Percentiles rank a stretch among this genome's conserved stretches.
Evolutionary conservation across 169 alveolate species (phyloP).

Genomic region (Cryptosporidium sp.): DNA sequence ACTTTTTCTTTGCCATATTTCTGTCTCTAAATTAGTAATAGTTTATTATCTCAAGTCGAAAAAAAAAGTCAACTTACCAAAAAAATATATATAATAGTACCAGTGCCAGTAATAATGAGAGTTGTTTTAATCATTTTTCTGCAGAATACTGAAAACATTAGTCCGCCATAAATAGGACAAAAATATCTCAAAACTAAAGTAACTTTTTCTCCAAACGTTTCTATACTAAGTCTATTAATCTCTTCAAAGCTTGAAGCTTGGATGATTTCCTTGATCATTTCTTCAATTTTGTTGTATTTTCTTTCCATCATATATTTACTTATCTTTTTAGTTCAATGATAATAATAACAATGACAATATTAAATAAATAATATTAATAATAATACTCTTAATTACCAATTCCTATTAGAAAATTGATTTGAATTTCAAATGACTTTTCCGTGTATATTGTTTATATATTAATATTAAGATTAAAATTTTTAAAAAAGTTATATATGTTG

Average conservation of each 20-base stretch:
- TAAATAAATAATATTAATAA: background rate
- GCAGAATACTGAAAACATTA: slow-evolving; percentile 9
- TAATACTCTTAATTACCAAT: background rate
- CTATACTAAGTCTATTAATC: background rate
- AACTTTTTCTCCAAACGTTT: slow-evolving; percentile 42
- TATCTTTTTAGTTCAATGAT: no score
- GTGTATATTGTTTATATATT: background rate
- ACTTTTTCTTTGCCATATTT: slow-evolving; percentile 20
- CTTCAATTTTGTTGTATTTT: slow-evolving; percentile 10
- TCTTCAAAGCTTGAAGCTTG: slow-evolving; percentile 6
- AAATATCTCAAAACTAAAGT: slow-evolving; percentile 22
- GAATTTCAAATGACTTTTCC: background rate
- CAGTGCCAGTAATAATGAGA: slow-evolving; percentile 42
- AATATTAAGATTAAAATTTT: background rate
- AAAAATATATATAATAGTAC: slow-evolving; percentile 17
- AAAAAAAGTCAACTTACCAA: slow-evolving; percentile 48
- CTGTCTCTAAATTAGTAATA: background rate
- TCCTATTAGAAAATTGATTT: no score
- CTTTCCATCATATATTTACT: background rate
- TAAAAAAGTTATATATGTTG: background rate
- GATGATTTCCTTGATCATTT: background rate
- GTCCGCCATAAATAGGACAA: slow-evolving; percentile 38
- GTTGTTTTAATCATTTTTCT: slow-evolving; percentile 56
- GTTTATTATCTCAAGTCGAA: no score
- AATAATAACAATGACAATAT: background rate